Conservation (phyloP, 2,329 filamentous ascomycete genomes). For the Cladosporium sp. region DNA sequence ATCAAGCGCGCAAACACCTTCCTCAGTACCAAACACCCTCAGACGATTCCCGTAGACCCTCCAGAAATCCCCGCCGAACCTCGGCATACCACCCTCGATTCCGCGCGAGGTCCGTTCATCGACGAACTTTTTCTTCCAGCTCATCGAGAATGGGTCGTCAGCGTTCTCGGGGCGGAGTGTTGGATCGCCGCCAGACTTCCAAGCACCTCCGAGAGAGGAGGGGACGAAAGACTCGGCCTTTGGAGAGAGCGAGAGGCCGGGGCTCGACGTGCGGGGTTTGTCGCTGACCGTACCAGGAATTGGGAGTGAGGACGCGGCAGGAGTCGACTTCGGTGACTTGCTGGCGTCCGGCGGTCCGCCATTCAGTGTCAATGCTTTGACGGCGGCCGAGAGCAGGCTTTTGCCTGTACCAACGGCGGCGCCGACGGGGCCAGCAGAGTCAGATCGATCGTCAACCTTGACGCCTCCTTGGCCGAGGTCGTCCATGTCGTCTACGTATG, state of each 20-base stretch:
- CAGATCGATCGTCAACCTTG: slow-evolving; percentile 7
- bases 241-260: slow-evolving; percentile 7
- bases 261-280: slow-evolving; percentile 5
- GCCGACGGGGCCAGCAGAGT: not conserved
- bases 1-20: slow-evolving; percentile 40
- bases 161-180: slow-evolving; percentile 17
- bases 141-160: slow-evolving; percentile 22
- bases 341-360: not conserved
- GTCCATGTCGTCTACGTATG: slow-evolving; percentile 23
- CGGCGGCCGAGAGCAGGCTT: slow-evolving; percentile 7
- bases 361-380: slow-evolving; percentile 3
- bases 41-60: slow-evolving; percentile 52
- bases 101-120: not conserved
- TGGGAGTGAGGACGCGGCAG: not conserved
- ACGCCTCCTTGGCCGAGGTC: slow-evolving; percentile 16
- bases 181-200: slow-evolving; percentile 27
- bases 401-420: slow-evolving; percentile 5
- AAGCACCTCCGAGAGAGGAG: slow-evolving; percentile 21
- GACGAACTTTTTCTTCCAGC: slow-evolving; percentile 16
- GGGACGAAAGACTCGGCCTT: slow-evolving; percentile 20
- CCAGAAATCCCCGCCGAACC: slow-evolving; percentile 51
- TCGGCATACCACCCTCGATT: slow-evolving; percentile 40
- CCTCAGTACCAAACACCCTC: slow-evolving; percentile 54
- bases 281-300: not conserved
- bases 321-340: not conserved